These are phyloP conservation scores for Lantana camara DNA, from an alignment of 257 asterid species.

Conservation along the genomic window DNA sequence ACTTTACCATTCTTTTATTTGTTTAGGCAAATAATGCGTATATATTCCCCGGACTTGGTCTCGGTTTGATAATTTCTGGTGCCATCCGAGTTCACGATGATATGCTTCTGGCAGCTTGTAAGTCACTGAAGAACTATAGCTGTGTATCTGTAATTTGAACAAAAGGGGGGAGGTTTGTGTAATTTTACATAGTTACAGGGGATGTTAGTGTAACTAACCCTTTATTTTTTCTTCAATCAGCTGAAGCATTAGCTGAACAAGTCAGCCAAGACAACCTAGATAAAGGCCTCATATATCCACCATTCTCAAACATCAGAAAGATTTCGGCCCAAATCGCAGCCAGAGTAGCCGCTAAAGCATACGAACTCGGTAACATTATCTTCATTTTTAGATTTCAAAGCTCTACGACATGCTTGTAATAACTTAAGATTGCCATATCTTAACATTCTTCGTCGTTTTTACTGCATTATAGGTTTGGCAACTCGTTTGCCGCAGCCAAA, in stretches of 20 bases:
- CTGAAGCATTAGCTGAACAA: slow-evolving; percentile 89
- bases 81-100: slow-evolving; percentile 97
- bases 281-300: slow-evolving; percentile 89
- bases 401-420: too few species aligned
- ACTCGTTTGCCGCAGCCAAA: slow-evolving; percentile 90
- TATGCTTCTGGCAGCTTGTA: slow-evolving; percentile 98
- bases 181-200: too few species aligned
- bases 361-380: slow-evolving; percentile 71
- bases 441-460: neutral
- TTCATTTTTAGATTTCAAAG: neutral
- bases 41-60: slow-evolving; percentile 95
- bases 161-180: too few species aligned
- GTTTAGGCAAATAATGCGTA: slow-evolving; percentile 91
- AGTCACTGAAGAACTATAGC: slow-evolving; percentile 35
- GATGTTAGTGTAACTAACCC: too few species aligned
- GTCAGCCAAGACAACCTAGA: slow-evolving; percentile 79
- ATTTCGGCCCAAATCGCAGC: slow-evolving; percentile 97
- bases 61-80: slow-evolving; percentile 95
- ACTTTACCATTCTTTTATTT: slow-evolving; percentile 15
- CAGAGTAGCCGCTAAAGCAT: slow-evolving; percentile 87
- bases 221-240: slow-evolving; percentile 50
- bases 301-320: slow-evolving; percentile 81
- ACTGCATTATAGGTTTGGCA: slow-evolving; percentile 70
- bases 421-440: neutral
- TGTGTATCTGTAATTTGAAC: neutral